phyloP scores from a whole-genome alignment of 1,284 basidiomycete species.

The Ceratobasidium sp. region DNA sequence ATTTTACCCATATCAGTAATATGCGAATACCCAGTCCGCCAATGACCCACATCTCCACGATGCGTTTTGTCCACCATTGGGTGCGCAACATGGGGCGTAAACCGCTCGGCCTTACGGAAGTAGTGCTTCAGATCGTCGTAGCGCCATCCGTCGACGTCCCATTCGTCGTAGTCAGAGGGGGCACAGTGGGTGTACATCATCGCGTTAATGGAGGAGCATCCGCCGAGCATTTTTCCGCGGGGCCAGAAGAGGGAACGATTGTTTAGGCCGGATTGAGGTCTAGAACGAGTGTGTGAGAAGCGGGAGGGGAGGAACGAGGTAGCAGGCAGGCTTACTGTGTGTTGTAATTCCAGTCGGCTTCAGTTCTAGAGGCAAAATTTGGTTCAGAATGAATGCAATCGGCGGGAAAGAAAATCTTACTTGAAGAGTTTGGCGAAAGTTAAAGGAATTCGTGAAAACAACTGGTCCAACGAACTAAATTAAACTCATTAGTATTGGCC shows the following conservation, averaged over 20 bases:
- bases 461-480: slow-evolving; percentile 44
- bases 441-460: slow-evolving; percentile 50
- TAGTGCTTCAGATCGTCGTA: slow-evolving; percentile 53
- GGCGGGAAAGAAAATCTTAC: slow-evolving; percentile 18
- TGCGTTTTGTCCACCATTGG: slow-evolving; percentile 43
- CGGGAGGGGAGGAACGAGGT: background rate
- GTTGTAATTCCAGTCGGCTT: slow-evolving; percentile 51
- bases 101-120: slow-evolving; percentile 45
- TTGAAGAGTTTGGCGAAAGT: slow-evolving; percentile 48
- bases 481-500: background rate
- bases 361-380: slow-evolving; percentile 44
- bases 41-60: slow-evolving; percentile 50
- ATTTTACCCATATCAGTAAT: slow-evolving; percentile 29
- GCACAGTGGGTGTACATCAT: slow-evolving; percentile 47
- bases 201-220: slow-evolving; percentile 52
- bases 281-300: slow-evolving; percentile 27
- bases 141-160: slow-evolving; percentile 58
- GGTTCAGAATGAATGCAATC: background rate
- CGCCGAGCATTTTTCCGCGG: slow-evolving; percentile 56
- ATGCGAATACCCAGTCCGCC: slow-evolving; percentile 47
- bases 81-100: slow-evolving; percentile 41
- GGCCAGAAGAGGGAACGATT: slow-evolving; percentile 50
- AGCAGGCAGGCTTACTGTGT: slow-evolving; percentile 46
- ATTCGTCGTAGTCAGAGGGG: slow-evolving; percentile 56
- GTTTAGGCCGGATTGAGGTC: slow-evolving; percentile 48